Evolutionary conservation across 1,284 basidiomycete species (phyloP).

Genomic region (Cystobasidium pallidum): DNA sequence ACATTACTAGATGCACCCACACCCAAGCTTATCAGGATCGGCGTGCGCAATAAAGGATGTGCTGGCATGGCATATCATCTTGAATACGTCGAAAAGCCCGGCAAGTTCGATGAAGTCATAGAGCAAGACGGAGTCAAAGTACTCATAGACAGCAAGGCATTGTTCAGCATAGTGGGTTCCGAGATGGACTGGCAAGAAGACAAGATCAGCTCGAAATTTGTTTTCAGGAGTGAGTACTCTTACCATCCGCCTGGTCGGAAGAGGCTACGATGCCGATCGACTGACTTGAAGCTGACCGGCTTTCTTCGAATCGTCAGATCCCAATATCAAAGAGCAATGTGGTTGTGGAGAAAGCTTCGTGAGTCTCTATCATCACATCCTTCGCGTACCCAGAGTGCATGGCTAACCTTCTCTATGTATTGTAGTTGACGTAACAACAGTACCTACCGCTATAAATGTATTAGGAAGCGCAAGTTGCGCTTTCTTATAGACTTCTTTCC

Average conservation of each 20-base stretch:
- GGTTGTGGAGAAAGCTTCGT: constrained; percentile 68
- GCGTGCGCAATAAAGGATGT: constrained; percentile 98
- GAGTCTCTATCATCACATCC: neutral
- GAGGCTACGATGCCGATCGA: neutral
- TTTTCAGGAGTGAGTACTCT: constrained; percentile 68
- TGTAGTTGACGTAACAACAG: too few species aligned
- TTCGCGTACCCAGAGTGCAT: too few species aligned
- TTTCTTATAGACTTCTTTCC: too few species aligned
- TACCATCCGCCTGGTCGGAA: constrained; percentile 57
- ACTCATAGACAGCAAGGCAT: constrained; percentile 92
- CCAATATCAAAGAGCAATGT: constrained; percentile 76
- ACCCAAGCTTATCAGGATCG: constrained; percentile 92
- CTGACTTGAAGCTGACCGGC: neutral
- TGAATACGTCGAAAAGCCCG: constrained; percentile 89
- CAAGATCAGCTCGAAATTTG: constrained; percentile 85
- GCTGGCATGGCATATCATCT: constrained; percentile 96
- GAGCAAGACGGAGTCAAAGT: constrained; percentile 92
- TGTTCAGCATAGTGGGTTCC: constrained; percentile 97
- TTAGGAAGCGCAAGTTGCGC: too few species aligned
- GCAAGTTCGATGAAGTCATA: constrained; percentile 95
- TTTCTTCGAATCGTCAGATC: constrained; percentile 48
- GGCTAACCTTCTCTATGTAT: too few species aligned
- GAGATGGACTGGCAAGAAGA: constrained; percentile 99
- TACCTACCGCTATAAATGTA: too few species aligned
- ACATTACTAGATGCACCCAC: constrained; percentile 72